Percentiles rank a stretch among this genome's conserved stretches.
These are phyloP conservation scores for Cytospora mali DNA, from an alignment of 2,329 filamentous ascomycete genomes.

Conservation along the genomic window DNA sequence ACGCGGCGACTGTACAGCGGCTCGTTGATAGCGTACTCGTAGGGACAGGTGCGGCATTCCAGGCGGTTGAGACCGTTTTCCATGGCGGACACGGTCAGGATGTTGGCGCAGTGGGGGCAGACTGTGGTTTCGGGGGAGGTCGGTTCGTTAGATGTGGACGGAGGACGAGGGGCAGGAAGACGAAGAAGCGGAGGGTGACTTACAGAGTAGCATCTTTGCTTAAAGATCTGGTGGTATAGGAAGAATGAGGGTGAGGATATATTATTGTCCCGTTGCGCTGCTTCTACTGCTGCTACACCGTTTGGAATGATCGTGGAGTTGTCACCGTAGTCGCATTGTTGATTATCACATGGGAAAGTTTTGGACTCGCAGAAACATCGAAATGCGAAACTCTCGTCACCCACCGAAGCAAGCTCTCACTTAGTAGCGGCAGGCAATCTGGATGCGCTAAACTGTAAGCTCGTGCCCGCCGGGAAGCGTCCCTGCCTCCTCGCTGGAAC, in stretches of 20 bases:
- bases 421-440: slow-evolving; percentile 6
- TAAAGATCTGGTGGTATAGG: slow-evolving; percentile 1
- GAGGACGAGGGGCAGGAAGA: neutral
- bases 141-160: slow-evolving; percentile 26
- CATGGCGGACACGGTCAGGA: slow-evolving; percentile 71
- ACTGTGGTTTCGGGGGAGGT: slow-evolving; percentile 50
- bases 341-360: slow-evolving; percentile 16
- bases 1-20: slow-evolving; percentile 81
- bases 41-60: slow-evolving; percentile 94
- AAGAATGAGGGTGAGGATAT: neutral
- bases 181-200: slow-evolving; percentile 24
- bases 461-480: neutral
- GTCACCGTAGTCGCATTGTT: slow-evolving; percentile 17
- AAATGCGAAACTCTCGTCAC: slow-evolving; percentile 3
- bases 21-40: slow-evolving; percentile 79
- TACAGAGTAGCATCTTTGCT: slow-evolving; percentile 68
- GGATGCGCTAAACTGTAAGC: neutral
- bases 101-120: slow-evolving; percentile 83
- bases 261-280: neutral
- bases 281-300: neutral
- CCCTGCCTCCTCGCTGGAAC: slow-evolving; percentile 6
- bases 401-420: slow-evolving; percentile 5
- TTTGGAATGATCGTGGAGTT: neutral
- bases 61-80: slow-evolving; percentile 73
- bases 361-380: neutral